Conservation (phyloP, 192 early-diverging fungal species). For the Gaertneriomyces sp. region DNA sequence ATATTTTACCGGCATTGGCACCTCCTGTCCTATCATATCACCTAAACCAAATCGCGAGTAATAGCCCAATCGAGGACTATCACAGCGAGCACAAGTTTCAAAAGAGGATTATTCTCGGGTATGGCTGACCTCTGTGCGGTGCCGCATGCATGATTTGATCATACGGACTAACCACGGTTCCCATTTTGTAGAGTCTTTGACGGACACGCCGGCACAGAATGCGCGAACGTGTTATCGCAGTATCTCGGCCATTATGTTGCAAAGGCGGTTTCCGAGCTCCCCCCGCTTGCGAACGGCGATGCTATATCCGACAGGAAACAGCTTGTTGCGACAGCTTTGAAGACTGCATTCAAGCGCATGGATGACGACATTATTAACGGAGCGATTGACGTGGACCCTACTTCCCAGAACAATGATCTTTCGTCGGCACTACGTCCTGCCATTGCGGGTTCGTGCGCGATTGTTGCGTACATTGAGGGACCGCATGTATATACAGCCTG, state of each 20-base stretch:
- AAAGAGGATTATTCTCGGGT: constrained; percentile 36
- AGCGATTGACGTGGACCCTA: constrained; percentile 23
- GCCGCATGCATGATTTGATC: background rate
- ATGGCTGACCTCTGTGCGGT: background rate
- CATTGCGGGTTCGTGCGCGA: constrained; percentile 44
- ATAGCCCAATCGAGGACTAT: constrained; percentile 45
- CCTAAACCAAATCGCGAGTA: constrained; percentile 36
- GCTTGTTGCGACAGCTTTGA: constrained; percentile 35
- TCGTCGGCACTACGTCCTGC: constrained; percentile 33
- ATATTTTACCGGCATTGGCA: background rate
- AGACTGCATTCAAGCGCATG: constrained; percentile 41
- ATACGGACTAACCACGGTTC: background rate
- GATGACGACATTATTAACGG: constrained; percentile 49
- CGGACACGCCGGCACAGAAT: constrained; percentile 51
- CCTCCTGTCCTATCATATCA: constrained; percentile 31
- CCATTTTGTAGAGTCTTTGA: constrained; percentile 37
- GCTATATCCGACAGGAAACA: constrained; percentile 15
- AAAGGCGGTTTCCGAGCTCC: constrained; percentile 26
- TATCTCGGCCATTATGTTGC: constrained; percentile 43
- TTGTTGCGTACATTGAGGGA: constrained; percentile 47
- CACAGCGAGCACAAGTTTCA: constrained; percentile 28
- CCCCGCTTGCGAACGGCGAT: background rate
- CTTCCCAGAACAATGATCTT: constrained; percentile 1
- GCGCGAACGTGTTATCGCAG: constrained; percentile 36
- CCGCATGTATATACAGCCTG: constrained; percentile 47